Conservation (phyloP, 2,329 filamentous ascomycete genomes). For the Pleoardoris graminearum region DNA sequence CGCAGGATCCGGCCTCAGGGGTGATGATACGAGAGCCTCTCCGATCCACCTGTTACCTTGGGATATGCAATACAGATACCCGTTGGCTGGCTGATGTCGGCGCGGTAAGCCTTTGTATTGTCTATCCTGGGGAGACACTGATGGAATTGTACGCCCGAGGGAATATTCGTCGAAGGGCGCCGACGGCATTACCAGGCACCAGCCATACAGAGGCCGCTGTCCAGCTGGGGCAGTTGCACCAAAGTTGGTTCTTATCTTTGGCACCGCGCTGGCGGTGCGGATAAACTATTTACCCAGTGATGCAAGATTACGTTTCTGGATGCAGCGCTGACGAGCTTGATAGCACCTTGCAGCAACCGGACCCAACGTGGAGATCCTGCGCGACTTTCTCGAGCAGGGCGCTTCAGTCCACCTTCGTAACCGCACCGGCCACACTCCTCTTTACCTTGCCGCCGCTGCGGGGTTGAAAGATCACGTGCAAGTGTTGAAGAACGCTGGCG, state of each 20-base stretch:
- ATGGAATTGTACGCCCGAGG: no score
- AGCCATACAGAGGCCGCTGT: not conserved
- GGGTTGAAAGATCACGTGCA: constrained; percentile 59
- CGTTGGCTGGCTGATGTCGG: no score
- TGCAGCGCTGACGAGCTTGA: constrained; percentile 32
- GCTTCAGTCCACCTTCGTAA: constrained; percentile 64
- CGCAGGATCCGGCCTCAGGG: constrained; percentile 34
- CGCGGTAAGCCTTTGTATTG: no score
- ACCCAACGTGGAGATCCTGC: constrained; percentile 59
- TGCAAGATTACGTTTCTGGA: constrained; percentile 32
- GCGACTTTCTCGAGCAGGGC: constrained; percentile 59
- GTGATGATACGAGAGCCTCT: constrained; percentile 14
- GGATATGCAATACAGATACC: not conserved
- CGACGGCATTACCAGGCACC: no score
- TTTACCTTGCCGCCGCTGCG: constrained; percentile 62
- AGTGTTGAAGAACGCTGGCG: constrained; percentile 59
- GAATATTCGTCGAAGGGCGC: no score
- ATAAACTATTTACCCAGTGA: constrained; percentile 31
- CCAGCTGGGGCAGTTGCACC: constrained; percentile 16
- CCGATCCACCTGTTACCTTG: not conserved
- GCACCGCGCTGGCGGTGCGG: constrained; percentile 23
- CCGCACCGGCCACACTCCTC: constrained; percentile 59
- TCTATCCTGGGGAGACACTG: no score
- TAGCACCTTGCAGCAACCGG: constrained; percentile 63
- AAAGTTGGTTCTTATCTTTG: constrained; percentile 37